Evolutionary conservation across 1,284 basidiomycete genomes (phyloP), one percentile per base, ranked within the genome.

Genomic region (Inonotus obliquus): DNA sequence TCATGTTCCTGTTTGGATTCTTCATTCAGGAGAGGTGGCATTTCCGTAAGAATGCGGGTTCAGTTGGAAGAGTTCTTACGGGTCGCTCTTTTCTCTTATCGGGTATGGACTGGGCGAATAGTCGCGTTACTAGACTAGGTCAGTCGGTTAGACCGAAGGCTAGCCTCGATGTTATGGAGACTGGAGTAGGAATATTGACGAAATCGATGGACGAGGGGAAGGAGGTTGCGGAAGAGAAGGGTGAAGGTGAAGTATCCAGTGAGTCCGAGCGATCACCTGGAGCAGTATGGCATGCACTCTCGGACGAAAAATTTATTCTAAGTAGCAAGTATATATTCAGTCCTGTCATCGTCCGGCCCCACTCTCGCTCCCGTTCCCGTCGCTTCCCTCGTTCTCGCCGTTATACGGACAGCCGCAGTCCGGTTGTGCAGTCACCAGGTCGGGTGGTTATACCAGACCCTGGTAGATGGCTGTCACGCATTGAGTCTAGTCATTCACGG

Each of bases 1-100:
- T 61, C 35, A 21, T 61, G 11, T 14, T 55, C 17, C 29, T 56
- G 19, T 61, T 25, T 10, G 44, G 25, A 14, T 55, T 4, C 10
- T 56, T 55, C 29, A 27, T 55, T 14, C 25, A 19, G 4, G 59
- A 61, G 29, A 47, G 35, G 38, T 61, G 59, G 59, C 39, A 53
- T 2, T 61, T 55, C 45, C 52, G 59, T 35, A 25, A 38, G n/a
- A 35, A 47, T 19, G 53, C 59, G 2, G 52, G 52, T 5, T 2
- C 25, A 5, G 27, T 53, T 11, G 57, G 57, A 6, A 44, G 37
- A 29, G 47, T 7, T 17, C 38, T 59, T 21, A 59, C 57, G 35
- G 32, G 29, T 17, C 29, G 39, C n/a, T 59, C 49, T 51, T 13
- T 27, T 11, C 38, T 39, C 13, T 39, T 39, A n/a, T 39, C 38